A percentile compares a stretch with the other conserved stretches of the same genome.
Conservation (phyloP, 208 protist genomes). For the Crithidia sp. region DNA sequence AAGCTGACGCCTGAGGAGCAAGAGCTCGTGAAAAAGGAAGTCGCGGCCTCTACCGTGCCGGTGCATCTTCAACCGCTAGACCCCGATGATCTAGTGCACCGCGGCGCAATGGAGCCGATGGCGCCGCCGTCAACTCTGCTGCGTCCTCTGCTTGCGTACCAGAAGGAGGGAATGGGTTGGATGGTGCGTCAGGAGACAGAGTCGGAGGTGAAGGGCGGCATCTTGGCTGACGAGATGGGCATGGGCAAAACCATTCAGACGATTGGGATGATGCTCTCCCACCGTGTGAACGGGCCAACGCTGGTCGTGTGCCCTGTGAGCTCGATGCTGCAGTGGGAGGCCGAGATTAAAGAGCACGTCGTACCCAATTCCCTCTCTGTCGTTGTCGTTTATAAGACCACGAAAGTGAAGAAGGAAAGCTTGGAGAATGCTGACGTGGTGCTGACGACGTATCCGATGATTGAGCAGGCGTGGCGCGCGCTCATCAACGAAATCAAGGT, state of each 20-base stretch:
- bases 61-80: conserved; percentile 81
- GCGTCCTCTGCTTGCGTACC: conserved; percentile 79
- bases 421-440: conserved; percentile 93
- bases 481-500: conserved; percentile 88
- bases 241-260: conserved; percentile 98
- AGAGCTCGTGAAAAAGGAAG: conserved; percentile 55
- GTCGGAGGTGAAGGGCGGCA: conserved; percentile 82
- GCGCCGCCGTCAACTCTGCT: conserved; percentile 57
- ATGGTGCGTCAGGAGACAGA: conserved; percentile 79
- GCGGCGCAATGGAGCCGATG: conserved; percentile 54
- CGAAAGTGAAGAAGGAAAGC: conserved; percentile 55
- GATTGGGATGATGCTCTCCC: conserved; percentile 89
- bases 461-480: conserved; percentile 89
- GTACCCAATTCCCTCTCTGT: conserved; percentile 66
- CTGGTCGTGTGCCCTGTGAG: conserved; percentile 92
- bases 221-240: conserved; percentile 99
- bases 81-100: conserved; percentile 79
- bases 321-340: conserved; percentile 93
- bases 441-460: conserved; percentile 94
- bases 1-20: conserved; percentile 56
- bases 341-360: conserved; percentile 87
- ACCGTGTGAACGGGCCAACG: conserved; percentile 76
- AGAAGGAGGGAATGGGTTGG: conserved; percentile 89
- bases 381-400: conserved; percentile 77
- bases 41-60: conserved; percentile 56